Evolutionary conservation across 163 green algal genomes (phyloP).

Genomic region (Chlorella variabilis): DNA sequence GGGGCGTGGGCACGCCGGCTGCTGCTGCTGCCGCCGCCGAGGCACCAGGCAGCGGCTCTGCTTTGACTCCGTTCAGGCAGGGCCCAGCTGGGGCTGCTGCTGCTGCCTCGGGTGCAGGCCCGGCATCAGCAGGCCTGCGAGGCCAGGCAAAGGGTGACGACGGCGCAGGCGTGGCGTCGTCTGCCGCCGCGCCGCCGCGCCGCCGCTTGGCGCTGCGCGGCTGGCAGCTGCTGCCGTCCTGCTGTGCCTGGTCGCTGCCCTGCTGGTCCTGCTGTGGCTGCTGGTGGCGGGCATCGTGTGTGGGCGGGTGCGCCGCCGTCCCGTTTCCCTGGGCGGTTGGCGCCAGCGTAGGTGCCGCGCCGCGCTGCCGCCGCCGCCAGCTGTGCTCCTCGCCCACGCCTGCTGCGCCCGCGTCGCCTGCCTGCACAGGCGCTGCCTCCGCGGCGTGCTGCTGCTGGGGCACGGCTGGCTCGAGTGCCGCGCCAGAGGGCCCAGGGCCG

Average conservation of each 20-base stretch:
- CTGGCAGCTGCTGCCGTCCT: neutral
- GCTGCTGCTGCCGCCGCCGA: neutral
- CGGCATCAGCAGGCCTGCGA: neutral
- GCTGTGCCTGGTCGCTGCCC: neutral
- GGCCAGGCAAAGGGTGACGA: neutral
- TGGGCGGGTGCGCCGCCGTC: too few species aligned
- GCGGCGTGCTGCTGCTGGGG: neutral
- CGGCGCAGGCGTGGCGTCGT: neutral
- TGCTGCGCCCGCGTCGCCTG: too few species aligned
- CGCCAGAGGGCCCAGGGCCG: too few species aligned
- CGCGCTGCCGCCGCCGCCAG: neutral
- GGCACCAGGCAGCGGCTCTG: neutral
- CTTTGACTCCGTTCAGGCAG: too few species aligned
- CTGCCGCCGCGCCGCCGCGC: neutral
- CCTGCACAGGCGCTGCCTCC: too few species aligned
- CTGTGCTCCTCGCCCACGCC: too few species aligned
- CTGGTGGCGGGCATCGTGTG: neutral
- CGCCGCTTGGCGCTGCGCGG: conserved; percentile 20
- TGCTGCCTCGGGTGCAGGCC: neutral
- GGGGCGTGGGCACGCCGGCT: neutral
- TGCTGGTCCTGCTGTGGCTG: neutral
- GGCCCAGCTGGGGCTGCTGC: neutral
- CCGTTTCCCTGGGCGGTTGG: too few species aligned
- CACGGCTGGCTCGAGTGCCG: neutral
- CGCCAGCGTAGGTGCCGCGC: too few species aligned